Conservation (phyloP, 2,329 filamentous ascomycete species). For the Moelleriella libera region DNA sequence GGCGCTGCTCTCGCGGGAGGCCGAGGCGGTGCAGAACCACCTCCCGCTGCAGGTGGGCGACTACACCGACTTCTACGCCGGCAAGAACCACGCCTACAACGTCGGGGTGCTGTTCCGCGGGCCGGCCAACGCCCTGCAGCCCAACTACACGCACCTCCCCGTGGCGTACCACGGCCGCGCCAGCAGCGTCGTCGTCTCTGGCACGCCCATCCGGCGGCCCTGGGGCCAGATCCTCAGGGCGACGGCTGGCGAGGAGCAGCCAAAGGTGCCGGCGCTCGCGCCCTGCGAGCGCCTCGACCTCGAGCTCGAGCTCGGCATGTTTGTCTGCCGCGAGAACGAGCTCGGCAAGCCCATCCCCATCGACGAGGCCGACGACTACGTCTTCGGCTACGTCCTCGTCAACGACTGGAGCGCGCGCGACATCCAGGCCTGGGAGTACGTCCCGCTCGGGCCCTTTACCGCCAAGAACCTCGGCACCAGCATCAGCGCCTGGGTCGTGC, state of each 20-base stretch:
- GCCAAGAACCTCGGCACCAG: conserved; percentile 46
- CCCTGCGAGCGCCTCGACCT: conserved; percentile 54
- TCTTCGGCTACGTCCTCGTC: conserved; percentile 56
- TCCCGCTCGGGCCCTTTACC: conserved; percentile 47
- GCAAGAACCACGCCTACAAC: conserved; percentile 60
- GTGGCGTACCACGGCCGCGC: conserved; percentile 73
- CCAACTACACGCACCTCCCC: conserved; percentile 69
- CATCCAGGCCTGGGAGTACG: conserved; percentile 47
- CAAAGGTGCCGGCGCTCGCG: conserved; percentile 40
- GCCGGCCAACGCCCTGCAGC: conserved; percentile 58
- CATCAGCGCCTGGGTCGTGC: conserved; percentile 49
- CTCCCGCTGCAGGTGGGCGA: conserved; percentile 67
- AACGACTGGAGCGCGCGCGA: conserved; percentile 54
- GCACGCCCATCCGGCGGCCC: conserved; percentile 57
- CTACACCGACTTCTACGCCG: conserved; percentile 77
- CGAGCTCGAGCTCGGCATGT: conserved; percentile 66
- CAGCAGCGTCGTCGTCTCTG: conserved; percentile 60
- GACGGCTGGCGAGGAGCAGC: conserved; percentile 27
- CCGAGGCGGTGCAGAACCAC: conserved; percentile 45
- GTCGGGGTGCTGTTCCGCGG: conserved; percentile 62
- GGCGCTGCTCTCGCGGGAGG: conserved; percentile 11
- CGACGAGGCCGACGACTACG: conserved; percentile 49
- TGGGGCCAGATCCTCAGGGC: conserved; percentile 54
- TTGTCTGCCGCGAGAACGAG: conserved; percentile 51
- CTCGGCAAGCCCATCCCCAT: conserved; percentile 55